Percentiles rank a stretch among this genome's conserved stretches.
These are phyloP conservation scores for Verticillium nubilum DNA, from an alignment of 2,329 filamentous ascomycete genomes.

Conservation along the genomic window DNA sequence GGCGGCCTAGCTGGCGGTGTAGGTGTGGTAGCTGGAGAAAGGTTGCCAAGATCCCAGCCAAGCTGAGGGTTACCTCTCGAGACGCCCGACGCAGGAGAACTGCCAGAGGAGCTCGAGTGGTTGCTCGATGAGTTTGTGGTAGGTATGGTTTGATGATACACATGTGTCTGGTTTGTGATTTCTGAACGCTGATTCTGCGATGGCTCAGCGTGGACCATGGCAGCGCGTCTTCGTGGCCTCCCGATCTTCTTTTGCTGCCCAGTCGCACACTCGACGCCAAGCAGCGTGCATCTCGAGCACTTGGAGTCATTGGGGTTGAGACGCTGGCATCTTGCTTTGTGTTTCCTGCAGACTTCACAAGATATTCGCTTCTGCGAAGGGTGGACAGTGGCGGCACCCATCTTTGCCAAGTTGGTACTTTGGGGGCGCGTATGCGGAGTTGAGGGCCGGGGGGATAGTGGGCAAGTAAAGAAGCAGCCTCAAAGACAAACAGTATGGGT, in stretches of 20 bases:
- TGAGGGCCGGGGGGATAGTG: too few relatives aligned
- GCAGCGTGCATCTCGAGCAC: neutral
- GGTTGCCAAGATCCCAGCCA: neutral
- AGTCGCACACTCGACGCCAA: neutral
- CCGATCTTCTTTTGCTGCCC: neutral
- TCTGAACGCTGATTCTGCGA: neutral
- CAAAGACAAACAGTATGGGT: too few relatives aligned
- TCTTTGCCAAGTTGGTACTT: neutral
- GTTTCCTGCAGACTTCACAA: slow-evolving; percentile 2
- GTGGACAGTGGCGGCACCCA: neutral
- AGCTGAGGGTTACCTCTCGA: neutral
- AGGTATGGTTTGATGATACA: neutral
- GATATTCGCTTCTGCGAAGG: neutral
- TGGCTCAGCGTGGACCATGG: neutral
- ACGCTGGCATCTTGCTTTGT: slow-evolving; percentile 1
- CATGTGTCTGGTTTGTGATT: neutral
- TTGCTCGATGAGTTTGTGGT: neutral
- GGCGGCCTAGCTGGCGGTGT: neutral
- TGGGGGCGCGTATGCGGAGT: too few relatives aligned
- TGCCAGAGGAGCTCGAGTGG: neutral
- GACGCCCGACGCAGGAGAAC: neutral
- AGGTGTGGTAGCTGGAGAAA: neutral
- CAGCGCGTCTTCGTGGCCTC: neutral
- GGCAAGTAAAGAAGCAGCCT: too few relatives aligned
- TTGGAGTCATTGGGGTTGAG: neutral